Conservation (phyloP, 768 basidiomycete species). For the Leccinum boreale region DNA sequence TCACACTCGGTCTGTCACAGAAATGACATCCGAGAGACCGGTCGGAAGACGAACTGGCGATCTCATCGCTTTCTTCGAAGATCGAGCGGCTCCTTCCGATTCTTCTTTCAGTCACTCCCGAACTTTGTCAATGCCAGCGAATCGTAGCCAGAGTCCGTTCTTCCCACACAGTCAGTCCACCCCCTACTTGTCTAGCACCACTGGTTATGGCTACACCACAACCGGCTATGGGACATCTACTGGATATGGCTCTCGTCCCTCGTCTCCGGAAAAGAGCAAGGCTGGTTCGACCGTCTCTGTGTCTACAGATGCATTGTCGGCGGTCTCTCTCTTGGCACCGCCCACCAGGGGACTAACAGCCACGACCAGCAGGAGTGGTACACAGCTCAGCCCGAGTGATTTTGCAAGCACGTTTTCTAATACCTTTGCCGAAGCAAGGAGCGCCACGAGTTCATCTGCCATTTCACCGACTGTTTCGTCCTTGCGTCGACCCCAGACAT, state of each 20-base stretch:
- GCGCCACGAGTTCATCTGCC: slow-evolving; percentile 21
- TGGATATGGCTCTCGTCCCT: slow-evolving; percentile 41
- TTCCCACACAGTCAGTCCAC: slow-evolving; percentile 37
- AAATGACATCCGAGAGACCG: slow-evolving; percentile 47
- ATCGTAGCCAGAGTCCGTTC: slow-evolving; percentile 29
- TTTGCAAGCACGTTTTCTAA: slow-evolving; percentile 37
- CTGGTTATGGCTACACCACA: slow-evolving; percentile 35
- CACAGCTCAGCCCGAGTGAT: slow-evolving; percentile 36
- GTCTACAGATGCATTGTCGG: slow-evolving; percentile 25
- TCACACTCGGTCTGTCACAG: slow-evolving; percentile 59
- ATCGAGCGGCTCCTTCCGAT: slow-evolving; percentile 41
- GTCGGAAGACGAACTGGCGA: slow-evolving; percentile 58
- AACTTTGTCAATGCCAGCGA: slow-evolving; percentile 48
- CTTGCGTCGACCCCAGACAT: slow-evolving; percentile 59
- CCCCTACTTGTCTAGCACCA: slow-evolving; percentile 36
- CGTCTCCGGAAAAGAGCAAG: slow-evolving; percentile 47
- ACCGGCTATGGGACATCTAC: slow-evolving; percentile 29
- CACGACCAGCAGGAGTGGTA: slow-evolving; percentile 23
- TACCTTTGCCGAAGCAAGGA: slow-evolving; percentile 38
- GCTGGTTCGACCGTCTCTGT: slow-evolving; percentile 30
- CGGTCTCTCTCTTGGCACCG: slow-evolving; percentile 49
- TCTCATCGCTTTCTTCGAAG: slow-evolving; percentile 73
- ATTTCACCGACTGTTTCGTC: slow-evolving; percentile 46
- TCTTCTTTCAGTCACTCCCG: slow-evolving; percentile 46
- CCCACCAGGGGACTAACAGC: slow-evolving; percentile 34